Evolutionary conservation across 148 eudicot genomes (phyloP).

Genomic region (Amaranthus palmeri): DNA sequence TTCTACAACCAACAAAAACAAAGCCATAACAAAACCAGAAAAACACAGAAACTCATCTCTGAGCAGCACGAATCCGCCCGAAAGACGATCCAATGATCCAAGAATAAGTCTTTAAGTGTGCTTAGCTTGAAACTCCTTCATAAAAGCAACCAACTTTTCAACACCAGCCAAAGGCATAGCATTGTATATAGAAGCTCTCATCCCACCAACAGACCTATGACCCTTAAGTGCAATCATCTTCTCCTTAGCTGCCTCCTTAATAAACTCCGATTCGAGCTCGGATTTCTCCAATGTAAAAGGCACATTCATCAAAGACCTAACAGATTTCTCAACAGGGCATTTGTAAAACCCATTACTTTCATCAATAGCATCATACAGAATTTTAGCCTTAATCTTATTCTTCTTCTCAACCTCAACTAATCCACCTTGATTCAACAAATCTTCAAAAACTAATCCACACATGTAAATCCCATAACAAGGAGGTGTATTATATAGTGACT

Average conservation of each 20-base stretch:
- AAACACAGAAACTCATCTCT: background rate
- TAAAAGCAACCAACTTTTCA: constrained; percentile 85
- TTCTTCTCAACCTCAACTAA: constrained; percentile 82
- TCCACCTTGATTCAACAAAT: constrained; percentile 84
- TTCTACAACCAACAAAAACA: background rate
- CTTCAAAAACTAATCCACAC: constrained; percentile 97
- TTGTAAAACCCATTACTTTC: constrained; percentile 68
- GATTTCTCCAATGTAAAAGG: constrained; percentile 82
- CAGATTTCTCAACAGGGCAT: constrained; percentile 91
- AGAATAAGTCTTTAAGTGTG: constrained; percentile 42
- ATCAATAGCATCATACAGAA: constrained; percentile 77
- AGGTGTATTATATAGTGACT: constrained; percentile 84
- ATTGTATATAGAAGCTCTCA: constrained; percentile 96
- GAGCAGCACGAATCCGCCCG: background rate
- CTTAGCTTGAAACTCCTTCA: constrained; percentile 89
- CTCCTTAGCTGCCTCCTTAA: constrained; percentile 88
- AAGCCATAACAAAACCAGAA: background rate
- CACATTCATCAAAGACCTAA: constrained; percentile 97
- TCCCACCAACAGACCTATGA: constrained; percentile 90
- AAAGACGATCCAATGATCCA: background rate
- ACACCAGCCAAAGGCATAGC: constrained; percentile 98
- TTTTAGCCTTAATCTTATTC: constrained; percentile 55
- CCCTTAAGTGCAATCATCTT: constrained; percentile 96
- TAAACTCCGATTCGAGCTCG: constrained; percentile 66
- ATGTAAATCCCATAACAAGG: constrained; percentile 91